Evolutionary conservation across 139 green algal species (phyloP), one percentile per base, ranked within the genome.

Genomic region (Limnomonas spitsbergensis): DNA sequence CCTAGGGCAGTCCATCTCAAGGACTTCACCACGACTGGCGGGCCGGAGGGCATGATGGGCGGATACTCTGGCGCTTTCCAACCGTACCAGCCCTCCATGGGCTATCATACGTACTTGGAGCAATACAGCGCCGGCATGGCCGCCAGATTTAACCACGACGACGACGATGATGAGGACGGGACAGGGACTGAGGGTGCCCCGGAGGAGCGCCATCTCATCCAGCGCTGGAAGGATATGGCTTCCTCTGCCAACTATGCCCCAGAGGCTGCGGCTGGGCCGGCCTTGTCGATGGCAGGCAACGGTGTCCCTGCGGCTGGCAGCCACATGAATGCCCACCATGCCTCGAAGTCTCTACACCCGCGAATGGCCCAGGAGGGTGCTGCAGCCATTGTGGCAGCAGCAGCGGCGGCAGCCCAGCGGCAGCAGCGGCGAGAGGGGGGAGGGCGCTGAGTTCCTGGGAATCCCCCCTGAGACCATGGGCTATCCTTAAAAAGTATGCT

Each of bases 1-100:
- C 68, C 68, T 29, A 26, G 68, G 14, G 68, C 68, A 32, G 36
- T 74, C 29, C 68, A 74, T 47, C 29, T 32, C 35, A 74, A 74
- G n/a, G n/a, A 32, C 68, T 32, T 9, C 29, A 47, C 68, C 6
- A 74, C 36, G 68, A 7, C 9, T 7, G 9, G n/a, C 56, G 4
- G 4, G 56, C 56, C 9, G 56, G 29, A 70, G 56, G n/a, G 4
- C 4, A 7, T 36, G 56, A 20, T 70, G 56, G 24, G 56, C 29
- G 6, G 7, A 6, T 14, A 37, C 6, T 20, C 56, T 70, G 56
- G 56, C 27, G 56, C 56, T 20, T 70, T 70, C 56, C 56, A 70
- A 20, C 56, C 56, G 4, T 70, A 70, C 56, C 56, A 70, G 47
- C 47, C 47, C 29, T 6, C 42, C 42, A 54, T 54, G 42, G 56